These are phyloP conservation scores for Pterocarpus macrocarpus DNA, from an alignment of 306 rosid genomes.

Conservation along the genomic window DNA sequence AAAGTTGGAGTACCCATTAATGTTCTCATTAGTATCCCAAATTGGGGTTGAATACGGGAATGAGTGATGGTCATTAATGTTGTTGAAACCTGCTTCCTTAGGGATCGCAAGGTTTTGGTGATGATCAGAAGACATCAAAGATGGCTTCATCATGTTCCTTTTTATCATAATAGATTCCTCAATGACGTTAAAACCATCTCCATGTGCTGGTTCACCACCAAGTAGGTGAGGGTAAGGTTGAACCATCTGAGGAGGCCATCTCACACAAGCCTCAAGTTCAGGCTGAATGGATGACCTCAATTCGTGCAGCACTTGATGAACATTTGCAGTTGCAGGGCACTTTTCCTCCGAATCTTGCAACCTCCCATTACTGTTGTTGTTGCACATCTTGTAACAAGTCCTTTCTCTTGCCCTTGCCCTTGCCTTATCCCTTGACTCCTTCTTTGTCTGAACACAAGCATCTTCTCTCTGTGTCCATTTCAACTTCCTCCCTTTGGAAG, in stretches of 20 bases:
- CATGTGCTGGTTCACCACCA: neutral
- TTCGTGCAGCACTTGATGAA: slow-evolving; percentile 50
- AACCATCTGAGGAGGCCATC: slow-evolving; percentile 39
- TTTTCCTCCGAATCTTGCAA: slow-evolving; percentile 23
- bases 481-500: slow-evolving; percentile 43
- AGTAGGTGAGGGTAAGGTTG: slow-evolving; percentile 28
- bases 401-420: slow-evolving; percentile 89
- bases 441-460: slow-evolving; percentile 37
- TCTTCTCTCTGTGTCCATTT: slow-evolving; percentile 48
- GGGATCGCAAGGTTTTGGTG: slow-evolving; percentile 56
- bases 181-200: slow-evolving; percentile 42
- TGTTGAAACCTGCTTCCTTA: slow-evolving; percentile 54
- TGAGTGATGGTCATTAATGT: slow-evolving; percentile 40
- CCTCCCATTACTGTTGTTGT: neutral
- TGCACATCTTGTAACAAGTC: slow-evolving; percentile 62
- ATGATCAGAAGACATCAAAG: slow-evolving; percentile 28
- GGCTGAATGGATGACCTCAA: slow-evolving; percentile 45
- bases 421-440: slow-evolving; percentile 73
- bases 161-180: slow-evolving; percentile 58
- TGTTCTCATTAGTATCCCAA: slow-evolving; percentile 63
- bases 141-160: slow-evolving; percentile 53
- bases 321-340: slow-evolving; percentile 35
- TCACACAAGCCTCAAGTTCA: slow-evolving; percentile 38
- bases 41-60: slow-evolving; percentile 65
- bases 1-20: slow-evolving; percentile 46